A percentile compares a stretch with the other conserved stretches of the same genome.
These are phyloP conservation scores for Paramecium biaurelia DNA, from an alignment of 73 alveolate genomes.

Conservation along the genomic window DNA sequence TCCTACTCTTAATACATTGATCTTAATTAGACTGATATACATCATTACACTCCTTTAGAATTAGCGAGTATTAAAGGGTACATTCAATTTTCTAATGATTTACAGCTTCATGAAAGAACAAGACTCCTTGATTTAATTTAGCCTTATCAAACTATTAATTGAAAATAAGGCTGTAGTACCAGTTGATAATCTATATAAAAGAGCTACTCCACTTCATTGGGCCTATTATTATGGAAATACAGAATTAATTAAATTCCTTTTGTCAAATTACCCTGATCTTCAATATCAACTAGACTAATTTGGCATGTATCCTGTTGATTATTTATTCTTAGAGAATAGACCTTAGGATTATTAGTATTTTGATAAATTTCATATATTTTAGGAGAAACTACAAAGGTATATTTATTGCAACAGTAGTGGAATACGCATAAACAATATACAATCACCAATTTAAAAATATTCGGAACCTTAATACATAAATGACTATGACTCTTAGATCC, in stretches of 20 bases:
- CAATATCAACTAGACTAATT: background rate
- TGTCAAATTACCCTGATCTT: background rate
- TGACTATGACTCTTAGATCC: background rate
- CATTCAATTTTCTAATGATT: background rate
- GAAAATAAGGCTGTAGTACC: background rate
- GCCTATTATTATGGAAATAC: slow-evolving; percentile 35
- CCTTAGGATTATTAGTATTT: slow-evolving; percentile 25
- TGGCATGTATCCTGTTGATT: slow-evolving; percentile 17
- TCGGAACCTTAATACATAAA: background rate
- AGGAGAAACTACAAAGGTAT: background rate
- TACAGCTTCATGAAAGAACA: background rate
- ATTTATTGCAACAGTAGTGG: background rate
- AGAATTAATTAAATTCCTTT: background rate
- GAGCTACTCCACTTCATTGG: slow-evolving; percentile 42
- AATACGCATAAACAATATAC: background rate
- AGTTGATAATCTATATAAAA: background rate
- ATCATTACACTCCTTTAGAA: slow-evolving; percentile 6
- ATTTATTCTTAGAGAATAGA: slow-evolving; percentile 22
- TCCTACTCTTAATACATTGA: background rate
- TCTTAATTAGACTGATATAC: background rate
- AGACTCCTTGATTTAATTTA: background rate
- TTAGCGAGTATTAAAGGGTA: slow-evolving; percentile 13
- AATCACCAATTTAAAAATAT: background rate
- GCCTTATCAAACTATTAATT: background rate
- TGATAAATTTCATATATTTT: background rate